Conservation (phyloP, 768 basidiomycete genomes). For the Leccinum imitatum region DNA sequence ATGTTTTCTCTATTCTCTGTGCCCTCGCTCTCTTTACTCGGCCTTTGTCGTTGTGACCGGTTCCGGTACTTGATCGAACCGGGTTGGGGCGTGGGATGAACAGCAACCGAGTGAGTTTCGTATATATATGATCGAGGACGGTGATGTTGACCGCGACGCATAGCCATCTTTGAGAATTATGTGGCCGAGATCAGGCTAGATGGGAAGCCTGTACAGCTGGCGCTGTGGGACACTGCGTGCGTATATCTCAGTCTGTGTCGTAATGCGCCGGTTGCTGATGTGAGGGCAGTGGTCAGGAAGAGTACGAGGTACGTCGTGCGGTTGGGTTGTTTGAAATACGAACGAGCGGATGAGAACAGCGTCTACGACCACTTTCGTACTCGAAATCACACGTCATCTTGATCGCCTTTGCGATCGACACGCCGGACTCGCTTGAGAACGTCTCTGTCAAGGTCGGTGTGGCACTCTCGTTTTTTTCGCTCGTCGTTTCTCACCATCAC, state of each 20-base stretch:
- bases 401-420: constrained; percentile 95
- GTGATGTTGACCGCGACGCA: not conserved
- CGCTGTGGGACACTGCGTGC: constrained; percentile 99
- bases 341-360: constrained; percentile 39
- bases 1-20: not conserved
- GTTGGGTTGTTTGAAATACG: not conserved
- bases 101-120: constrained; percentile 48
- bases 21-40: not conserved
- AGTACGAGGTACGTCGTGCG: constrained; percentile 45
- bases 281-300: constrained; percentile 71
- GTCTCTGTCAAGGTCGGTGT: constrained; percentile 79
- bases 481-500: too few relatives aligned
- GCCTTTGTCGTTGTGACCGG: not conserved
- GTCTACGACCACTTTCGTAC: constrained; percentile 94
- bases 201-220: constrained; percentile 95
- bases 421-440: constrained; percentile 95
- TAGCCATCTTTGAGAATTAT: constrained; percentile 95
- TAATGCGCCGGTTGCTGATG: not conserved
- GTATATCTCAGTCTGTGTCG: constrained; percentile 26
- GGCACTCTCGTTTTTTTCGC: too few relatives aligned
- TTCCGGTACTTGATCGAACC: not conserved
- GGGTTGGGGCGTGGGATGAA: constrained; percentile 3
- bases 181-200: constrained; percentile 98
- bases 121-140: not conserved
- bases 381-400: constrained; percentile 98